phyloP scores from a whole-genome alignment of 306 rosid species.

The Cicer cuneatum region DNA sequence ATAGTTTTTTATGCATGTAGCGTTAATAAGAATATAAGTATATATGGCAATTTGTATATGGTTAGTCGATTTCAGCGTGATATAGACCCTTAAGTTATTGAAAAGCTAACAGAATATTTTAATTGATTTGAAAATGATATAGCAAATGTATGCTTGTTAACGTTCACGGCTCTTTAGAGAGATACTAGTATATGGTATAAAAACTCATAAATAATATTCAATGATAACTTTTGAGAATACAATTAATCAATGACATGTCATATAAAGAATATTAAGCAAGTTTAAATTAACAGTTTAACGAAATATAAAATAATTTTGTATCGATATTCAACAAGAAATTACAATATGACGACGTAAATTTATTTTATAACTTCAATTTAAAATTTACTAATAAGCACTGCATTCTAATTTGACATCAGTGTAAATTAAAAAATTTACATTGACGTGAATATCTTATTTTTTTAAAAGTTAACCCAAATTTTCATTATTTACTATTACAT shows the following conservation, averaged over 20 bases:
- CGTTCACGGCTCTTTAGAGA: slow-evolving; percentile 47
- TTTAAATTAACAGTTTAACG: background rate
- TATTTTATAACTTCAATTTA: too few species aligned
- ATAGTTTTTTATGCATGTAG: slow-evolving; percentile 40
- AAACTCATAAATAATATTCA: slow-evolving; percentile 25
- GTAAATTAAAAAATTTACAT: too few species aligned
- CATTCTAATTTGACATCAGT: too few species aligned
- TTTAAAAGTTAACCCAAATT: too few species aligned
- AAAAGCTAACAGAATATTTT: slow-evolving; percentile 47
- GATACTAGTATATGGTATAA: background rate
- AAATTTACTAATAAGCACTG: too few species aligned
- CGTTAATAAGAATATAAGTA: slow-evolving; percentile 23
- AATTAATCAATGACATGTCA: background rate
- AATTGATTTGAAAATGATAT: slow-evolving; percentile 44
- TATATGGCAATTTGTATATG: slow-evolving; percentile 40
- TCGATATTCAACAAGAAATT: too few species aligned
- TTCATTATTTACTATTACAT: too few species aligned
- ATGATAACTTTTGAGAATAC: slow-evolving; percentile 7
- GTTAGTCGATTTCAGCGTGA: slow-evolving; percentile 46
- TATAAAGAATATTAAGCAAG: slow-evolving; percentile 5
- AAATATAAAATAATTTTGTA: too few species aligned
- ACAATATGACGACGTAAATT: too few species aligned
- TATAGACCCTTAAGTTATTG: slow-evolving; percentile 49
- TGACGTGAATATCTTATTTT: too few species aligned
- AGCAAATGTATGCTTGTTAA: slow-evolving; percentile 41